Conservation (phyloP, 768 basidiomycete genomes). For the Jaapia argillacea region DNA sequence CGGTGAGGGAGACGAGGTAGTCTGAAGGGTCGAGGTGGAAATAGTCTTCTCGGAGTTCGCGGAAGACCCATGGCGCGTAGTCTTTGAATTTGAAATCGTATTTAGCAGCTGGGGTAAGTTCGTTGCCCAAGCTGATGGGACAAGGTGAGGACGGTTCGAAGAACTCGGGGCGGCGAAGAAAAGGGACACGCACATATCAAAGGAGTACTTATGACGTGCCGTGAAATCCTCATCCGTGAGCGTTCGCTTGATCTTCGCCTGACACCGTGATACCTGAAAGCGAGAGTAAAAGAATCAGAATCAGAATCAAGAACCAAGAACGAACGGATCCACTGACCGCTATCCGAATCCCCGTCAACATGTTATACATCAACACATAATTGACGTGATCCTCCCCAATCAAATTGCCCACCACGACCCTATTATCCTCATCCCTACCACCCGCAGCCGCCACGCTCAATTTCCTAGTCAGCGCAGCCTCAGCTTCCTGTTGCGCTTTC, state of each 20-base stretch:
- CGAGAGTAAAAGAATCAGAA: too few species aligned
- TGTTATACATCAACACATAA: conserved; percentile 99
- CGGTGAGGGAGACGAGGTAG: conserved; percentile 92
- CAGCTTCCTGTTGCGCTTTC: conserved; percentile 53
- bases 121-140: conserved; percentile 75
- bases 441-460: conserved; percentile 13
- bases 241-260: conserved; percentile 86
- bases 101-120: conserved; percentile 92
- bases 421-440: conserved; percentile 32
- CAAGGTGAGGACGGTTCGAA: conserved; percentile 4
- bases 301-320: conserved; percentile 1
- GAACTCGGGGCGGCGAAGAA: not conserved
- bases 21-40: conserved; percentile 97
- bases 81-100: conserved; percentile 99
- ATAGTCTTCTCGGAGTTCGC: conserved; percentile 85
- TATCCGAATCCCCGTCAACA: conserved; percentile 97
- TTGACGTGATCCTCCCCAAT: conserved; percentile 99
- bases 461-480: conserved; percentile 39
- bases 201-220: conserved; percentile 89
- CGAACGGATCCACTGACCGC: conserved; percentile 50
- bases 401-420: conserved; percentile 81
- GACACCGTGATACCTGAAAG: conserved; percentile 82
- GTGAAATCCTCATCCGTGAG: conserved; percentile 81
- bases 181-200: conserved; percentile 76
- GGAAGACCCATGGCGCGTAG: conserved; percentile 97